Percentiles rank a stretch among this genome's conserved stretches.
Conservation (phyloP, 208 protist genomes). For the Acanthamoeba triangularis region DNA sequence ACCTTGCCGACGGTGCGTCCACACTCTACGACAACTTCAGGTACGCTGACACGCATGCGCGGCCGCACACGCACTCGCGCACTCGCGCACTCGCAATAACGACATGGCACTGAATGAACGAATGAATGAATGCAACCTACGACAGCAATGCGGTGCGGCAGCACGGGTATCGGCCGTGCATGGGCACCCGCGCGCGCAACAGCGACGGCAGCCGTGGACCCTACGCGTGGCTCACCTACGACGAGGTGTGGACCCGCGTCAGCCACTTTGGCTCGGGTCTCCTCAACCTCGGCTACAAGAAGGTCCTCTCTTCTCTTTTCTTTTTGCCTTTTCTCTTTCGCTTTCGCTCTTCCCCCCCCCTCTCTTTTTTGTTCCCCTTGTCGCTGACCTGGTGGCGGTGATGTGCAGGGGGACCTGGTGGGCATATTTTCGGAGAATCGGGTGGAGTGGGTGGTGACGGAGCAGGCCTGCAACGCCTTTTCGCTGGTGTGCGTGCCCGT, state of each 20-base stretch:
- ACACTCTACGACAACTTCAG: constrained; percentile 71
- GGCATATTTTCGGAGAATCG: constrained; percentile 87
- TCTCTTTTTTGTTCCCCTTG: too few relatives aligned
- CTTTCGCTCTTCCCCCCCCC: not conserved
- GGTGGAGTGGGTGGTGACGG: constrained; percentile 84
- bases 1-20: not conserved
- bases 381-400: not conserved
- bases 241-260: constrained; percentile 58
- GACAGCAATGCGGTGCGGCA: constrained; percentile 49
- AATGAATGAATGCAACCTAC: not conserved
- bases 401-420: constrained; percentile 71
- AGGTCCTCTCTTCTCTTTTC: not conserved
- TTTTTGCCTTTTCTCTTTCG: too few relatives aligned
- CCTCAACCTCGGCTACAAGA: constrained; percentile 60
- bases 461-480: constrained; percentile 81
- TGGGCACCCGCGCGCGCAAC: constrained; percentile 52
- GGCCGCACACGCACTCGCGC: too few relatives aligned
- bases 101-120: too few relatives aligned
- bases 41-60: not conserved
- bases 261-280: constrained; percentile 57
- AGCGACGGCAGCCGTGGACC: constrained; percentile 48
- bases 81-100: too few relatives aligned
- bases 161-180: constrained; percentile 39
- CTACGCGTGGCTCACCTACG: constrained; percentile 70
- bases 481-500: constrained; percentile 83